Evolutionary conservation across 1,284 basidiomycete species (phyloP).

Genomic region (Takashimella tepidaria): DNA sequence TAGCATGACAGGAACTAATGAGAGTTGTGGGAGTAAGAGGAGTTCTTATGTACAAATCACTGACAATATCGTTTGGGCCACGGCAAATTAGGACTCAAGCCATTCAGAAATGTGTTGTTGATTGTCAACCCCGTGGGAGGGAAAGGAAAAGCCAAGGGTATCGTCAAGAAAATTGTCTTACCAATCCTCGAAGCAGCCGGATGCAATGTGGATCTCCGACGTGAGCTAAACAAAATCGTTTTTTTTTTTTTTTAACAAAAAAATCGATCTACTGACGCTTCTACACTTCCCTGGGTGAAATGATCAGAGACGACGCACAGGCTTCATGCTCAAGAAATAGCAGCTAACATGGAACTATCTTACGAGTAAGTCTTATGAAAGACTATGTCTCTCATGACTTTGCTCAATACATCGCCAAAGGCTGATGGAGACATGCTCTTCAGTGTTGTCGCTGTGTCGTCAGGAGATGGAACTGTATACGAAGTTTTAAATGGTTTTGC

Average conservation of each 20-base stretch:
- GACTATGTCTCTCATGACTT: too few species aligned
- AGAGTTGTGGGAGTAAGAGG: too few species aligned
- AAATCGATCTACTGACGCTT: too few species aligned
- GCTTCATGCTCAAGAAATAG: constrained; percentile 70
- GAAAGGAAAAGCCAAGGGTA: constrained; percentile 63
- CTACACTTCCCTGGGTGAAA: not conserved
- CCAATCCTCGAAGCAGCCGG: constrained; percentile 76
- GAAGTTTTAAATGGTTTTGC: constrained; percentile 92
- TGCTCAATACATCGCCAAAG: too few species aligned
- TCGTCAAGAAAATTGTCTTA: constrained; percentile 64
- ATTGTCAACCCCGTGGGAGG: constrained; percentile 88
- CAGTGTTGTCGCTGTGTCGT: constrained; percentile 70
- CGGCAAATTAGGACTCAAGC: constrained; percentile 57
- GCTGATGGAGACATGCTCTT: not conserved
- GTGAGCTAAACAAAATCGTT: constrained; percentile 55
- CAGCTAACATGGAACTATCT: constrained; percentile 57
- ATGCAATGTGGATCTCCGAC: constrained; percentile 59
- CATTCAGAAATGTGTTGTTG: constrained; percentile 57
- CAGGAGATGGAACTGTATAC: constrained; percentile 84
- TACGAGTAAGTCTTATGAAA: constrained; percentile 56
- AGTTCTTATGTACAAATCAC: too few species aligned
- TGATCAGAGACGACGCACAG: constrained; percentile 63
- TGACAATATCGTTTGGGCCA: too few species aligned
- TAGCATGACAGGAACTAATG: too few species aligned
- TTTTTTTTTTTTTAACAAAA: too few species aligned